Evolutionary conservation across 2,329 filamentous ascomycete species (phyloP), one percentile per base, ranked within the genome.

Genomic region (Cercospora janseana): DNA sequence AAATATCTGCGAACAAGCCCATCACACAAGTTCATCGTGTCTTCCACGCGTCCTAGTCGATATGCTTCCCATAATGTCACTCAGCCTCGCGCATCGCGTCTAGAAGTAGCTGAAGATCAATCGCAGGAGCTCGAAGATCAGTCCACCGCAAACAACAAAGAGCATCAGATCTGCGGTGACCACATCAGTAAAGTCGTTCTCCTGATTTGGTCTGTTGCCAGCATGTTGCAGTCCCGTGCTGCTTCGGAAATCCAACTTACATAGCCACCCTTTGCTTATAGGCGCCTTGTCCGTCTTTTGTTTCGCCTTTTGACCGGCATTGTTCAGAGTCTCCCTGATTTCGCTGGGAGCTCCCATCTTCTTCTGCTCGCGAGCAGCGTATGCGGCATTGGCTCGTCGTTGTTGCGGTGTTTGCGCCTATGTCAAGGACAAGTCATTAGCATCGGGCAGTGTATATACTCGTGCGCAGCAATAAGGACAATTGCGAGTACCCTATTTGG

Each of bases 401-500:
- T 93, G 88, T 71, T 88, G 81, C 61, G 85, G 87, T 60, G 88
- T 93, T 84, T 92, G 87, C 62, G 83, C 86, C 87, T 49, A 16
- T 7, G 1, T n/a, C 9, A 8, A 4, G 12, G 20, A 10, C 4
- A 3, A 10, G 10, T 15, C 0, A 20, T 47, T n/a, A 38, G 45
- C 21, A 9, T 10, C 10, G 6, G 18, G 27, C 2, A 6, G 3
- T 9, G 15, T 13, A 4, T 12, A n/a, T 29, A 6, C 1, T 16
- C 2, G n/a, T n/a, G n/a, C 3, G 18, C 16, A 6, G 16, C 16
- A 23, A 2, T 13, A 13, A 12, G 6, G 13, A 4, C 16, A 18
- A 20, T 38, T 9, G 35, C 35, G 7, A 15, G 7, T 3, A 21
- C 10, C 10, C 6, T n/a, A 10, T 13, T 7, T 28, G 27, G 18